Conservation (phyloP, 139 green algal species). For the Haematococcus lacustris region DNA sequence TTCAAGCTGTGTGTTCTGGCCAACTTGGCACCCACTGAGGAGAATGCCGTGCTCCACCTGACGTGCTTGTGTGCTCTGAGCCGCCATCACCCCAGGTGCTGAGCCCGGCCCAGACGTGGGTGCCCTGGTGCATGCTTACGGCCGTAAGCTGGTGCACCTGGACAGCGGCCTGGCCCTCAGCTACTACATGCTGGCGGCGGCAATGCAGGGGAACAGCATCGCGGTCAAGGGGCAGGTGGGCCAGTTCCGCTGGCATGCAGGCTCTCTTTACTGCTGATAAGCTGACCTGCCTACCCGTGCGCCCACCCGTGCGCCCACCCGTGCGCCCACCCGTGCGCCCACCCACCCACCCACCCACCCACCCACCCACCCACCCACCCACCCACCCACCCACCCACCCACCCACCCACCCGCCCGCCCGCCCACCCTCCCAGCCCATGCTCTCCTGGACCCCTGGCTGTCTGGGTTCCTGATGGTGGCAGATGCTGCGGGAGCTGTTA, state of each 20-base stretch:
- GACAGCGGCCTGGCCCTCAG: slow-evolving; percentile 54
- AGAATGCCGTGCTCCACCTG: not conserved
- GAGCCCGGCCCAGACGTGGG: slow-evolving; percentile 24
- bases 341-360: too few relatives aligned
- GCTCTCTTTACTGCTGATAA: not conserved
- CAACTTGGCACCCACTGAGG: not conserved
- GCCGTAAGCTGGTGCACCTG: slow-evolving; percentile 40
- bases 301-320: too few relatives aligned
- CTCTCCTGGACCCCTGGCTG: not conserved
- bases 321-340: too few relatives aligned
- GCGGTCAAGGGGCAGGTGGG: slow-evolving; percentile 34
- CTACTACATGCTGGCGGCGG: slow-evolving; percentile 73
- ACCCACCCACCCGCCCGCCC: too few relatives aligned
- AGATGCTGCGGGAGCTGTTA: slow-evolving; percentile 35
- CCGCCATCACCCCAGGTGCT: not conserved
- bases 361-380: too few relatives aligned
- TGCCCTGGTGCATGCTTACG: slow-evolving; percentile 47
- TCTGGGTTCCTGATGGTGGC: not conserved
- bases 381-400: too few relatives aligned
- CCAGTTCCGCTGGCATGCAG: not conserved
- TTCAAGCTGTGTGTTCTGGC: not conserved
- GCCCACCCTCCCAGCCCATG: not conserved
- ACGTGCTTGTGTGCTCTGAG: not conserved
- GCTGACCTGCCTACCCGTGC: not conserved
- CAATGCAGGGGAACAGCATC: slow-evolving; percentile 24